Conservation (phyloP, 495 filamentous ascomycete genomes). For the Penicillium taxi region DNA sequence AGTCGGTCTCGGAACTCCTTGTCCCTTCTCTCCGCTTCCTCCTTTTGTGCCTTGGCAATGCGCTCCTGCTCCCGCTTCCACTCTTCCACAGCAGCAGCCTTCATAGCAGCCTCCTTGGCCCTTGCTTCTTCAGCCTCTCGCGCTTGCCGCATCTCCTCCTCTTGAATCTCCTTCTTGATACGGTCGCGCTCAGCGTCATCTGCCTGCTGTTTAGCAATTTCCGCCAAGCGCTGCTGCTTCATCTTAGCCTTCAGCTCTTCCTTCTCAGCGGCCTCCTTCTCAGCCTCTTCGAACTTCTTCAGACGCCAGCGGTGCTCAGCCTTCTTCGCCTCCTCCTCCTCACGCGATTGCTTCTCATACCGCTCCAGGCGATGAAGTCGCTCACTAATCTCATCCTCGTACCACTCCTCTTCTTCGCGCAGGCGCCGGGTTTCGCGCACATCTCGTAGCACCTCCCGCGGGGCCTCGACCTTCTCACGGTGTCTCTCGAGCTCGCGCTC, state of each 20-base stretch:
- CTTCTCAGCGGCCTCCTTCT: slow-evolving; percentile 25
- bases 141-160: slow-evolving; percentile 26
- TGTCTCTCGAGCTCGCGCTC: slow-evolving; percentile 35
- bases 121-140: slow-evolving; percentile 34
- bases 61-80: slow-evolving; percentile 48
- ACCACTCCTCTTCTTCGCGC: slow-evolving; percentile 30
- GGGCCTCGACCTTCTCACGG: slow-evolving; percentile 18
- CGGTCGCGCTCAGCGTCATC: slow-evolving; percentile 39
- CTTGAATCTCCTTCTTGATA: slow-evolving; percentile 29
- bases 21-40: slow-evolving; percentile 37
- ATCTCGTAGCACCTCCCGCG: slow-evolving; percentile 5
- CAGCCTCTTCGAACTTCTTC: slow-evolving; percentile 24
- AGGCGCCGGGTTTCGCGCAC: slow-evolving; percentile 17
- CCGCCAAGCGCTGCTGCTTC: slow-evolving; percentile 17
- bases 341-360: slow-evolving; percentile 26
- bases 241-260: slow-evolving; percentile 19
- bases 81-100: slow-evolving; percentile 47
- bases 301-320: slow-evolving; percentile 23
- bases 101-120: slow-evolving; percentile 43
- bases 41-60: slow-evolving; percentile 15
- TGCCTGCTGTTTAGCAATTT: slow-evolving; percentile 32
- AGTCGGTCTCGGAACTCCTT: slow-evolving; percentile 40
- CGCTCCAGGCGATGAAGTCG: slow-evolving; percentile 26
- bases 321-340: slow-evolving; percentile 14
- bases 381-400: slow-evolving; percentile 33